Percentiles rank a stretch among this genome's conserved stretches.
Evolutionary conservation across 2,329 filamentous ascomycete genomes (phyloP).

Genomic region (Aureobasidium melanogenum): DNA sequence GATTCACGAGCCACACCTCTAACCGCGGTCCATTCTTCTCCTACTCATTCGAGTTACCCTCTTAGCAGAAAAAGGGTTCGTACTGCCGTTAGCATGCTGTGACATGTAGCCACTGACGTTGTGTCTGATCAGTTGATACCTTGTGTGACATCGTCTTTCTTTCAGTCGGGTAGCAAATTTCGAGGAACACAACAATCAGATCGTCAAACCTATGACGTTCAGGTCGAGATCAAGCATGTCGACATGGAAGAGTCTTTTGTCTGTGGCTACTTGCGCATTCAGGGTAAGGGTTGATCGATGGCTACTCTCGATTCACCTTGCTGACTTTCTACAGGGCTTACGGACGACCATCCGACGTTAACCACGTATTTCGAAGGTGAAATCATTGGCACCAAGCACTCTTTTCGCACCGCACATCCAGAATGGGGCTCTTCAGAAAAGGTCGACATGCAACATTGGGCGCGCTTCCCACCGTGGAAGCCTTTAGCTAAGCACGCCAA

Average conservation of each 20-base stretch:
- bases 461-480: slow-evolving; percentile 77
- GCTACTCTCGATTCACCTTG: background rate
- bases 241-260: slow-evolving; percentile 90
- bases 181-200: slow-evolving; percentile 88
- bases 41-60: slow-evolving; percentile 21
- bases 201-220: slow-evolving; percentile 84
- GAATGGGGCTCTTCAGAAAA: slow-evolving; percentile 89
- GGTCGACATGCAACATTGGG: slow-evolving; percentile 89
- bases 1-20: slow-evolving; percentile 22
- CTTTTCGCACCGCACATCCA: slow-evolving; percentile 82
- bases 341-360: slow-evolving; percentile 91
- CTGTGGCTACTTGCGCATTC: slow-evolving; percentile 89
- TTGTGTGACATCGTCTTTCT: slow-evolving; percentile 72
- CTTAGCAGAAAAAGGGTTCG: slow-evolving; percentile 20
- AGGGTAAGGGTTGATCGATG: slow-evolving; percentile 51
- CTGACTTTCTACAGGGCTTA: slow-evolving; percentile 56
- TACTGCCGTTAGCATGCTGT: background rate
- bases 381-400: slow-evolving; percentile 90
- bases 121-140: slow-evolving; percentile 53
- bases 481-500: slow-evolving; percentile 60
- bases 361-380: slow-evolving; percentile 98
- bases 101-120: slow-evolving; percentile 7
- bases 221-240: slow-evolving; percentile 94
- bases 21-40: slow-evolving; percentile 18
- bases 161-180: slow-evolving; percentile 82